Percentiles rank a stretch among this genome's conserved stretches.
These are phyloP conservation scores for Mycogone perniciosa DNA, from an alignment of 2,329 filamentous ascomycete genomes.

Conservation along the genomic window DNA sequence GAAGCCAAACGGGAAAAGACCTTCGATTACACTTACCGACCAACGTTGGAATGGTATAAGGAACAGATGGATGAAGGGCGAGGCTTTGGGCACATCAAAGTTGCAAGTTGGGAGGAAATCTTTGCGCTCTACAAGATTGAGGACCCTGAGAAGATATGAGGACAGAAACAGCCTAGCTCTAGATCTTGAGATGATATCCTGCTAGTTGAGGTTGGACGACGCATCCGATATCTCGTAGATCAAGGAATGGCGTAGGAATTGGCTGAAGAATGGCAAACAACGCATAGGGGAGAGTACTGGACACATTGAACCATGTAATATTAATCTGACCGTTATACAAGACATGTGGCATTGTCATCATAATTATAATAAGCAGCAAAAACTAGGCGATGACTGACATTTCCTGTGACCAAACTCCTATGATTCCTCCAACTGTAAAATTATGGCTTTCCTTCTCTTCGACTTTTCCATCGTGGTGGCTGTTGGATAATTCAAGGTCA, in stretches of 20 bases:
- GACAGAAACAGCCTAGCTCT: neutral
- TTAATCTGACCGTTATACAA: neutral
- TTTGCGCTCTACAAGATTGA: slow-evolving; percentile 27
- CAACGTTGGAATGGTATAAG: slow-evolving; percentile 48
- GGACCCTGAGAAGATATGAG: slow-evolving; percentile 14
- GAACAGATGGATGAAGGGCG: slow-evolving; percentile 41
- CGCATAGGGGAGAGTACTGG: too few relatives aligned
- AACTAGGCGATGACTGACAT: neutral
- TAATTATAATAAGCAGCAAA: neutral
- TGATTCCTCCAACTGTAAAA: neutral
- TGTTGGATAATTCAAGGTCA: neutral
- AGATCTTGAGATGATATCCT: too few relatives aligned
- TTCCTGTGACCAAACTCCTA: neutral
- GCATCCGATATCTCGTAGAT: too few relatives aligned
- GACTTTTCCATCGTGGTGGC: neutral
- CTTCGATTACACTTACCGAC: slow-evolving; percentile 34
- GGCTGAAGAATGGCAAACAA: too few relatives aligned
- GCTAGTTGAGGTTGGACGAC: too few relatives aligned
- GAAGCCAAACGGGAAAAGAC: slow-evolving; percentile 3
- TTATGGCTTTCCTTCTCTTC: neutral
- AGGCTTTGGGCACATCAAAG: slow-evolving; percentile 42
- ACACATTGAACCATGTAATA: neutral
- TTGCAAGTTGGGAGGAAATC: slow-evolving; percentile 38
- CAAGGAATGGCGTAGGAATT: too few relatives aligned
- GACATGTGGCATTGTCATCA: neutral